These are phyloP conservation scores for Macrolepiota fuliginosa DNA, from an alignment of 768 basidiomycete genomes.

Conservation along the genomic window DNA sequence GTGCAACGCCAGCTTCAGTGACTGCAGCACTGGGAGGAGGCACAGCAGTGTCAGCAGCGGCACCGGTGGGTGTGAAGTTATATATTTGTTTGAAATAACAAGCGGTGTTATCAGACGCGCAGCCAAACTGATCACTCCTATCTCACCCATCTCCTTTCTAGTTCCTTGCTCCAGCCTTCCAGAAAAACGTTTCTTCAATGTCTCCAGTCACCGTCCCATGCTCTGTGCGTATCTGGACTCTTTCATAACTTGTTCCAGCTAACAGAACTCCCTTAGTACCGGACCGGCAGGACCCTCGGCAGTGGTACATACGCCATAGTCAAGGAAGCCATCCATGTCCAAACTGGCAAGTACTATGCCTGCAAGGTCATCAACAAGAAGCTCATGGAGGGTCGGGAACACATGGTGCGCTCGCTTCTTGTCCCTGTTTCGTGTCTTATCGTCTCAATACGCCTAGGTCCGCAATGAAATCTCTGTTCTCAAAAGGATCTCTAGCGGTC, in stretches of 20 bases:
- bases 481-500: slow-evolving; percentile 89
- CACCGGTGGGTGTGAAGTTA: background rate
- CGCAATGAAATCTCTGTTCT: slow-evolving; percentile 96
- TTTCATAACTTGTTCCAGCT: slow-evolving; percentile 9
- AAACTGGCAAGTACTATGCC: slow-evolving; percentile 90
- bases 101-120: slow-evolving; percentile 5
- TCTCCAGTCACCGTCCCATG: slow-evolving; percentile 43
- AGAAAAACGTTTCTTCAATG: background rate
- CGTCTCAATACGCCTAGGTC: slow-evolving; percentile 48
- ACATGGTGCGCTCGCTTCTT: slow-evolving; percentile 69
- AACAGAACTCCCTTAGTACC: slow-evolving; percentile 50
- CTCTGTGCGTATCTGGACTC: slow-evolving; percentile 31
- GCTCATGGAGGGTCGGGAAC: slow-evolving; percentile 95
- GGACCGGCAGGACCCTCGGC: slow-evolving; percentile 83
- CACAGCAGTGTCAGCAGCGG: slow-evolving; percentile 6
- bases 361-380: slow-evolving; percentile 99
- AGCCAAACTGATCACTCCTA: slow-evolving; percentile 15
- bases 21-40: background rate
- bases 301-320: slow-evolving; percentile 96
- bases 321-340: slow-evolving; percentile 93
- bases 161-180: slow-evolving; percentile 2
- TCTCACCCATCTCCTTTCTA: slow-evolving; percentile 16
- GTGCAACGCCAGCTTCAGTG: slow-evolving; percentile 16
- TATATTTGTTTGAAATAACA: slow-evolving; percentile 1
- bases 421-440: slow-evolving; percentile 3